Evolutionary conservation across 805 yeast genomes (phyloP).

Genomic region (Trichomonascus vanleenenianus): DNA sequence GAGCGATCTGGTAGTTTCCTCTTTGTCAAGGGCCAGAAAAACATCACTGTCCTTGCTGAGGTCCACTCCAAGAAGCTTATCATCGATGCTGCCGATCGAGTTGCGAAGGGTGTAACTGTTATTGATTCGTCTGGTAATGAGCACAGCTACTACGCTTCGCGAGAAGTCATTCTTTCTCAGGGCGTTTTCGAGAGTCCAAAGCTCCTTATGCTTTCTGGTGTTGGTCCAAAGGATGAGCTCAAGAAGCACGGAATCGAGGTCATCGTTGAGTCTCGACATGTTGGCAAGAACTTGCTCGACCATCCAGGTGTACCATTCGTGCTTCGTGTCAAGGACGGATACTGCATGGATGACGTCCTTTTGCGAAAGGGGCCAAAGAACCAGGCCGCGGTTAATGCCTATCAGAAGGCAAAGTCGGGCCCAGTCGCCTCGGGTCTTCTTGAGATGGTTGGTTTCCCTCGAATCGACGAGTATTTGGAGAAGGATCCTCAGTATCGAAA

Average conservation of each 20-base stretch:
- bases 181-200: slow-evolving; percentile 30
- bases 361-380: slow-evolving; percentile 18
- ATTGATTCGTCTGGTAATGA: slow-evolving; percentile 21
- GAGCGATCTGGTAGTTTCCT: slow-evolving; percentile 21
- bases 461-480: slow-evolving; percentile 23
- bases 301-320: slow-evolving; percentile 29
- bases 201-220: slow-evolving; percentile 28
- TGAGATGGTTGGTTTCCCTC: slow-evolving; percentile 23
- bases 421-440: slow-evolving; percentile 20
- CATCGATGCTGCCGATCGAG: slow-evolving; percentile 16
- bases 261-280: slow-evolving; percentile 25
- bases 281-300: slow-evolving; percentile 29
- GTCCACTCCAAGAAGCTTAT: slow-evolving; percentile 15
- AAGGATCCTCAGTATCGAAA: slow-evolving; percentile 16
- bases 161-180: slow-evolving; percentile 25
- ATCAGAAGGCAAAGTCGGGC: slow-evolving; percentile 15
- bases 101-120: slow-evolving; percentile 23
- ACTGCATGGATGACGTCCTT: slow-evolving; percentile 20
- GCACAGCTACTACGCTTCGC: slow-evolving; percentile 20
- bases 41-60: slow-evolving; percentile 18
- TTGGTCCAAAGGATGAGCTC: slow-evolving; percentile 27
- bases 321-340: slow-evolving; percentile 20
- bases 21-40: slow-evolving; percentile 18
- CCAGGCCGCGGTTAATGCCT: slow-evolving; percentile 14
- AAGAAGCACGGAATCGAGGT: slow-evolving; percentile 24